These are phyloP conservation scores for Phytophthora fragariaefolia DNA, from an alignment of 352 stramenopile species.

Conservation along the genomic window DNA sequence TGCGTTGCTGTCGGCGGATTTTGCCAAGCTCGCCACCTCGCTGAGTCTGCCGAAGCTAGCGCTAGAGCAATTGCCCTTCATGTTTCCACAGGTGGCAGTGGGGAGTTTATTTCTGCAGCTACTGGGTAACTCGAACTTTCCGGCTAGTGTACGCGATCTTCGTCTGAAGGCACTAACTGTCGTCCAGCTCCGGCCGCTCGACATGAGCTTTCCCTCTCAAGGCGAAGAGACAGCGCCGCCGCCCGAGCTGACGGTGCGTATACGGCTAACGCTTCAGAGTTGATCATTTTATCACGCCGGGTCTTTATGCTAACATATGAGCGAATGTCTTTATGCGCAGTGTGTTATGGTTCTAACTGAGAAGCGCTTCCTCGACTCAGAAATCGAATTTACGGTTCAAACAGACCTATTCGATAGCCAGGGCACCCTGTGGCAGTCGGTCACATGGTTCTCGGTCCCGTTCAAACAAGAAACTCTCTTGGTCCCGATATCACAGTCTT, in stretches of 20 bases:
- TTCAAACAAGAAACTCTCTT: conserved; percentile 69
- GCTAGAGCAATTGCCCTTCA: conserved; percentile 77
- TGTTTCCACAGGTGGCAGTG: conserved; percentile 73
- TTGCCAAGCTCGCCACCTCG: conserved; percentile 82
- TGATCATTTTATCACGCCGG: too few relatives aligned
- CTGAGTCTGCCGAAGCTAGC: conserved; percentile 68
- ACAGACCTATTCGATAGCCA: conserved; percentile 79
- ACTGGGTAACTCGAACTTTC: conserved; percentile 86
- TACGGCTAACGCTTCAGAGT: neutral
- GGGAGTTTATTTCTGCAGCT: conserved; percentile 80
- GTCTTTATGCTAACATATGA: too few relatives aligned
- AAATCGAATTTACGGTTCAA: conserved; percentile 79
- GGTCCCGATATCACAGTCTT: conserved; percentile 52
- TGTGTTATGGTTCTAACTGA: conserved; percentile 80
- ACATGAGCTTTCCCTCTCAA: conserved; percentile 72
- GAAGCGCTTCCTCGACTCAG: conserved; percentile 73
- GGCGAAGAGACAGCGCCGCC: conserved; percentile 24
- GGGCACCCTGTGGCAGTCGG: conserved; percentile 80
- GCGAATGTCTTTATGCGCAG: conserved; percentile 32
- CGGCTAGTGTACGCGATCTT: conserved; percentile 52
- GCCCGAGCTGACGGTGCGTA: conserved; percentile 52
- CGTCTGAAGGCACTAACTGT: conserved; percentile 79
- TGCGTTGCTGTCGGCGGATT: conserved; percentile 71
- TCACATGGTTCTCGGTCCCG: conserved; percentile 64
- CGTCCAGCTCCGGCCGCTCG: conserved; percentile 68